Base-by-base conservation (phyloP, 2,329 filamentous ascomycete species). In the Exophiala phaeomuriformis region DNA sequence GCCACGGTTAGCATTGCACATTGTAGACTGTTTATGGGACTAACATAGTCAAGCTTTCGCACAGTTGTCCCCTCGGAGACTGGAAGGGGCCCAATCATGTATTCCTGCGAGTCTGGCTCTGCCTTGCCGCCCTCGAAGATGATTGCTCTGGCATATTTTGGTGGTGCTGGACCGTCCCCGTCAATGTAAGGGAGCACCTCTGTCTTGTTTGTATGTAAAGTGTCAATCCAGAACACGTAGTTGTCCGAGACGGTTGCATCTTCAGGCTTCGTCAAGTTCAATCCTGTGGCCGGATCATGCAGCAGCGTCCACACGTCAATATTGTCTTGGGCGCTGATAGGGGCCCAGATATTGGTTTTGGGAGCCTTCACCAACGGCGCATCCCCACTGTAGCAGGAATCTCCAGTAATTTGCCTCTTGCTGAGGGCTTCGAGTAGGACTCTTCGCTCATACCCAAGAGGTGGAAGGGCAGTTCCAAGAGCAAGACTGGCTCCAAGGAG, bases 71-170 rank as follows among this genome's bases (percentile, higher is more conserved):
- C 58, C 19, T 58, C 47, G 5, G 63, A 65, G 3, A 77, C 67
- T 1, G 76, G 76, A 3, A 78, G 67, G 2, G 76, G 75, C 0
- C 76, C 75, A 37, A 78, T 68, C 66, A 75, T 73, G 52, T 74
- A 68, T 46, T 74, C 73, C 43, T 57, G 49, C 2, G 51, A 49
- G 44, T 51, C 48, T 2, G 55, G 55, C 19, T 53, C 54, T 31
- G 30, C 45, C 32, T 52, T 55, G 7, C 40, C 44, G 27, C 52
- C 55, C 27, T 58, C 42, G 43, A 53, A 51, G 43, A 79, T 69
- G 51, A 77, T 71, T 1, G 68, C 75, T 28, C 73, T 66, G 30
- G 76, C 76, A 62, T 73, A 78, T 12, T 71, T 68, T 7, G 64
- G 50, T 2, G 75, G 74, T 3, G 61, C 53, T 7, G 55, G 39